Percentiles rank a stretch among this genome's conserved stretches.
Conservation (phyloP, 331 rosid genomes). For the Malus hybrid region DNA sequence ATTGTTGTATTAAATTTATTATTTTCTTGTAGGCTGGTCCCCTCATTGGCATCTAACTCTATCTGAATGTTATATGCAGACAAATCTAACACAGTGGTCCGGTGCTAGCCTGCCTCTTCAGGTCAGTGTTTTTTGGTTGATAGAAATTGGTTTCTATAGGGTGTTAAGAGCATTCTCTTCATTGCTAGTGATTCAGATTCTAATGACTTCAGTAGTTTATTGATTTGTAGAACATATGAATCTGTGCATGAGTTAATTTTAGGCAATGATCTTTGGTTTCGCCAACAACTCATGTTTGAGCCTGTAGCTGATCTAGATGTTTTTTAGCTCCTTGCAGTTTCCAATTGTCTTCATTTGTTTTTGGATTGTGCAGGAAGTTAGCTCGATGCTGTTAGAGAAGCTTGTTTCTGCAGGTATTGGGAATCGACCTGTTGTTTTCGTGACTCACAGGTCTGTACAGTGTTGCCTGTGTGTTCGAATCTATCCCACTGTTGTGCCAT, state of each 20-base stretch:
- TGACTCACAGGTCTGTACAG: slow-evolving; percentile 79
- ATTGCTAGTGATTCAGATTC: background rate
- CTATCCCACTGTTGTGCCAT: background rate
- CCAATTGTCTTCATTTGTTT: slow-evolving; percentile 4
- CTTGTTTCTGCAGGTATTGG: slow-evolving; percentile 95
- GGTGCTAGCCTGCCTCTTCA: slow-evolving; percentile 98
- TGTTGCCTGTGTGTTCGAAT: background rate
- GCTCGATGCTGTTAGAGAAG: slow-evolving; percentile 84
- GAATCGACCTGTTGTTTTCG: slow-evolving; percentile 84
- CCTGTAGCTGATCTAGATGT: background rate
- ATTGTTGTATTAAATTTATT: background rate
- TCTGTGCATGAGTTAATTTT: background rate
- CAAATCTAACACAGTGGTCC: slow-evolving; percentile 93
- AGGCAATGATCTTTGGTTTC: background rate
- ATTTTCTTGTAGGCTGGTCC: background rate
- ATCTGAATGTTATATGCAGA: slow-evolving; percentile 46
- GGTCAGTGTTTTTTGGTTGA: slow-evolving; percentile 36
- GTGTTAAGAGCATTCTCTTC: background rate
- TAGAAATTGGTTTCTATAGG: background rate
- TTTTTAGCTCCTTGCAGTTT: background rate
- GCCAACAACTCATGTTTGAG: background rate
- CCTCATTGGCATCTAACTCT: slow-evolving; percentile 29
- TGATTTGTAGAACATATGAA: background rate
- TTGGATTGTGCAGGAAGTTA: slow-evolving; percentile 77
- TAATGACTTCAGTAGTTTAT: background rate